phyloP scores from a whole-genome alignment of 805 yeast species.

The Lachancea kluyveri region DNA sequence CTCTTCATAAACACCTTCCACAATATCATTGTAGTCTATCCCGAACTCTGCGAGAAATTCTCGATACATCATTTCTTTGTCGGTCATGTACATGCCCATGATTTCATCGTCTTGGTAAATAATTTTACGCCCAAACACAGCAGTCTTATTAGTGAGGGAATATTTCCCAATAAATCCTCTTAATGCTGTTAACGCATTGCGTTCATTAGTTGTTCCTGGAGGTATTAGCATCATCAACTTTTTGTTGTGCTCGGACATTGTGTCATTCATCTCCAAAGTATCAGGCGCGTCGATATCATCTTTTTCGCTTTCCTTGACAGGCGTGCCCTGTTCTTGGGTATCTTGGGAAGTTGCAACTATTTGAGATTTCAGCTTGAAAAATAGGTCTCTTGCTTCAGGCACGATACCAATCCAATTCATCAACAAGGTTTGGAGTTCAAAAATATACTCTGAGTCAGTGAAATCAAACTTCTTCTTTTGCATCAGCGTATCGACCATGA shows the following conservation, averaged over 20 bases:
- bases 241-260: constrained; percentile 12
- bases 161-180: constrained; percentile 21
- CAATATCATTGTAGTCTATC: constrained; percentile 11
- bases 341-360: constrained; percentile 5
- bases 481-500: constrained; percentile 53
- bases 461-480: constrained; percentile 39
- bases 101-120: constrained; percentile 20
- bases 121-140: constrained; percentile 21
- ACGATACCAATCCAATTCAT: constrained; percentile 59
- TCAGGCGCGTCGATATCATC: background rate
- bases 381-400: constrained; percentile 58
- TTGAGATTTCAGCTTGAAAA: constrained; percentile 34
- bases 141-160: constrained; percentile 18
- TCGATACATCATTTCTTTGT: constrained; percentile 7
- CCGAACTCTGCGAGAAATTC: constrained; percentile 16
- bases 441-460: constrained; percentile 45
- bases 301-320: constrained; percentile 5
- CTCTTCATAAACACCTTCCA: constrained; percentile 6
- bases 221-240: constrained; percentile 22
- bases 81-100: constrained; percentile 15
- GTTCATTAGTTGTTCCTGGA: constrained; percentile 17
- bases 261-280: background rate
- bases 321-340: too few species aligned
- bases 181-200: constrained; percentile 21
- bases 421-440: constrained; percentile 54